Conservation (phyloP, 1,284 basidiomycete genomes). For the Coniferiporia weirii region DNA sequence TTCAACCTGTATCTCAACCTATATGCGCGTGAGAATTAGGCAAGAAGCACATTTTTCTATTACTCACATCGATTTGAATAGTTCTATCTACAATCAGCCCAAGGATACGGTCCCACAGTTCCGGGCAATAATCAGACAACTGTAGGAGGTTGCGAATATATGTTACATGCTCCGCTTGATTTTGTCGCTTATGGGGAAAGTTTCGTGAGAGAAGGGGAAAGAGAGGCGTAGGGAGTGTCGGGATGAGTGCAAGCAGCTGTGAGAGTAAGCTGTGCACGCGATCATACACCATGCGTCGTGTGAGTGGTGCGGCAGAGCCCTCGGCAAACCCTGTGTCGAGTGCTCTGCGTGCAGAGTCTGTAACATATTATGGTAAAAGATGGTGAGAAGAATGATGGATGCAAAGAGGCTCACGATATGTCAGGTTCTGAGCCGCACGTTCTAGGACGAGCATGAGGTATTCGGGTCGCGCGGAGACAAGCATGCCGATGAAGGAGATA, state of each 20-base stretch:
- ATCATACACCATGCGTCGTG: constrained; percentile 80
- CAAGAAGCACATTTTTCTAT: neutral
- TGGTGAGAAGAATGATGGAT: constrained; percentile 3
- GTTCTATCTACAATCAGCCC: constrained; percentile 86
- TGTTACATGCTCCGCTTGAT: constrained; percentile 75
- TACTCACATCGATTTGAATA: constrained; percentile 88
- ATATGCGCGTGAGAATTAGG: constrained; percentile 13
- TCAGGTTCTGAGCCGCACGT: constrained; percentile 80
- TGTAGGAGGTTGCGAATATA: constrained; percentile 90
- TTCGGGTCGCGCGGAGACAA: constrained; percentile 91
- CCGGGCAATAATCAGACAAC: constrained; percentile 86
- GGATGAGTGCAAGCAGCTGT: constrained; percentile 84
- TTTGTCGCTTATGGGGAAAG: constrained; percentile 93
- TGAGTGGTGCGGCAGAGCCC: constrained; percentile 63
- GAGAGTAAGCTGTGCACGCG: constrained; percentile 82
- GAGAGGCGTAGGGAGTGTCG: constrained; percentile 82
- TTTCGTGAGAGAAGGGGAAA: constrained; percentile 79
- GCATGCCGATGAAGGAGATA: constrained; percentile 84
- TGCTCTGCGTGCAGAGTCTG: constrained; percentile 67
- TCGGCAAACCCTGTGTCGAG: constrained; percentile 53
- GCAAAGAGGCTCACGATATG: constrained; percentile 67
- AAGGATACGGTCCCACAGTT: constrained; percentile 81
- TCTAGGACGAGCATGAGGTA: constrained; percentile 83
- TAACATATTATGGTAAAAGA: constrained; percentile 5
- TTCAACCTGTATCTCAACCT: constrained; percentile 97